These are phyloP conservation scores for Polyplosphaeria fusca DNA, from an alignment of 495 filamentous ascomycete species.

Conservation along the genomic window DNA sequence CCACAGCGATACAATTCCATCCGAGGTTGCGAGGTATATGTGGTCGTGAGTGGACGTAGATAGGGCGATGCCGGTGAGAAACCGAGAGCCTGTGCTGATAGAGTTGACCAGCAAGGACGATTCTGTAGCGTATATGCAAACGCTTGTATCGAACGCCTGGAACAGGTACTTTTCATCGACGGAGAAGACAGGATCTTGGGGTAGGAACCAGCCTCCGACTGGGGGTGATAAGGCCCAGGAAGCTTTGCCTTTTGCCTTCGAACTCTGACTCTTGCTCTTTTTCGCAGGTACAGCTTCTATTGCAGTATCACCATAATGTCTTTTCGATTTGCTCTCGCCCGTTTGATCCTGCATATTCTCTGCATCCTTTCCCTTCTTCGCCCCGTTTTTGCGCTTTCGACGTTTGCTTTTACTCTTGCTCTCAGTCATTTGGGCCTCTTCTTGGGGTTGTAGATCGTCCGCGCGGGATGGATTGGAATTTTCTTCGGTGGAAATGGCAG, in stretches of 20 bases:
- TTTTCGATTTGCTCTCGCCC: too few species aligned
- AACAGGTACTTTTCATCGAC: constrained; percentile 80
- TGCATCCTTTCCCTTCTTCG: too few species aligned
- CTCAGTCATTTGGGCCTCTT: too few species aligned
- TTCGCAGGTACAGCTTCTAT: too few species aligned
- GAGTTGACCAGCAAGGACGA: constrained; percentile 75
- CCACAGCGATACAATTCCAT: constrained; percentile 65
- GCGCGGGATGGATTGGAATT: too few species aligned
- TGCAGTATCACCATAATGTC: too few species aligned
- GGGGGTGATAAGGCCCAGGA: constrained; percentile 59
- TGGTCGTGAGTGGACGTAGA: constrained; percentile 57
- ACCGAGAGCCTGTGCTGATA: constrained; percentile 41
- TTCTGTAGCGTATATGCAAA: constrained; percentile 76
- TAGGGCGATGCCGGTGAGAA: constrained; percentile 54
- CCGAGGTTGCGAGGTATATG: constrained; percentile 67
- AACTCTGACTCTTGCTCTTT: constrained; percentile 19
- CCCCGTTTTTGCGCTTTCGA: too few species aligned
- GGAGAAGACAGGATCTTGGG: constrained; percentile 76
- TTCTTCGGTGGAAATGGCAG: too few species aligned
- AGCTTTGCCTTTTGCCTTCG: constrained; percentile 2
- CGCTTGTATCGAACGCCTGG: constrained; percentile 56
- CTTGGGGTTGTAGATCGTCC: too few species aligned
- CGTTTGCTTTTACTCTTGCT: too few species aligned
- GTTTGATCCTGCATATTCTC: too few species aligned
- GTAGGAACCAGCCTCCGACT: constrained; percentile 65